phyloP scores from a whole-genome alignment of 176 grass and related monocot species.

The Dactylis glomerata region DNA sequence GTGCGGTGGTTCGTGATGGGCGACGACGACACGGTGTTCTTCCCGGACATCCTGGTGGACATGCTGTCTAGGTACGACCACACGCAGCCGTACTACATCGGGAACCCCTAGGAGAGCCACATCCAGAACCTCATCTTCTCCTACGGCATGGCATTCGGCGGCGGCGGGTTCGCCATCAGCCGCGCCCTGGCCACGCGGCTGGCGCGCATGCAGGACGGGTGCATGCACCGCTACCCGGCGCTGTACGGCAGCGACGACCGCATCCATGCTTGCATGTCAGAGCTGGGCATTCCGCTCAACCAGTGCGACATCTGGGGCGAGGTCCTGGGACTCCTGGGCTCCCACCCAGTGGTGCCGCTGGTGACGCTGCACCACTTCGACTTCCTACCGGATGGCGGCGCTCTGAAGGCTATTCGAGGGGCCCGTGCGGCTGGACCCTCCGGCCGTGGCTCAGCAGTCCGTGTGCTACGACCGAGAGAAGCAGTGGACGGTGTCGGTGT shows the following conservation, averaged over 20 bases:
- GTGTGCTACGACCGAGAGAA: no score
- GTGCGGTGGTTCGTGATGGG: slow-evolving; percentile 76
- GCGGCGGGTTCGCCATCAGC: slow-evolving; percentile 69
- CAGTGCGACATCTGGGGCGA: no score
- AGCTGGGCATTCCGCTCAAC: slow-evolving; percentile 69
- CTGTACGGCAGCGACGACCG: slow-evolving; percentile 75
- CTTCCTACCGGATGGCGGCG: no score
- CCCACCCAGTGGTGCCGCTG: no score
- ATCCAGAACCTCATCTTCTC: slow-evolving; percentile 63
- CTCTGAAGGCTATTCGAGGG: no score
- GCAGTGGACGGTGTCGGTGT: no score
- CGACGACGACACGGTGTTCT: slow-evolving; percentile 88
- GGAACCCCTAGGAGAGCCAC: slow-evolving; percentile 64
- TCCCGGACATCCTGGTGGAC: slow-evolving; percentile 62
- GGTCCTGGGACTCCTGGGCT: no score
- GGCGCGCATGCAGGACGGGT: slow-evolving; percentile 48
- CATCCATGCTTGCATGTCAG: slow-evolving; percentile 61
- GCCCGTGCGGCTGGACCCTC: no score
- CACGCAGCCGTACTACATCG: slow-evolving; percentile 60
- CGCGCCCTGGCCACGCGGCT: slow-evolving; percentile 51
- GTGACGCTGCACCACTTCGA: no score
- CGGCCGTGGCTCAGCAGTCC: no score
- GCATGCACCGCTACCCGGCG: slow-evolving; percentile 54
- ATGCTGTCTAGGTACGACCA: slow-evolving; percentile 71
- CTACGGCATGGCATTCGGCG: slow-evolving; percentile 73